Percentiles rank a stretch among this genome's conserved stretches.
phyloP scores from a whole-genome alignment of 106 monocot genomes.

The Allium fistulosum region DNA sequence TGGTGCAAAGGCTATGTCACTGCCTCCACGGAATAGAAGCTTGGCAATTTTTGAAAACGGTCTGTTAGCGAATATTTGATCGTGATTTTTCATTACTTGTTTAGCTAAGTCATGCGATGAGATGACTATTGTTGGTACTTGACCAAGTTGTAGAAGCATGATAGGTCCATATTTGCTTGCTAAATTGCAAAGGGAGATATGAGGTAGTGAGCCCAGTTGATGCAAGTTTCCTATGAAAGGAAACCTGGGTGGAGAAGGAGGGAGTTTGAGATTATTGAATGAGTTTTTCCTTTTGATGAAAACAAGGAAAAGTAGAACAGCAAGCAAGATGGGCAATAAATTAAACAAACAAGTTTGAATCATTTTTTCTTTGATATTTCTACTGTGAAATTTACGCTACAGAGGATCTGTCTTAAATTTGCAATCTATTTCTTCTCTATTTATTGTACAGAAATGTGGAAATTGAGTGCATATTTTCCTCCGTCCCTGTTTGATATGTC shows the following conservation, averaged over 20 bases:
- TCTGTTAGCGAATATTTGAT: conserved; percentile 11
- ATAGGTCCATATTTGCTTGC: conserved; percentile 21
- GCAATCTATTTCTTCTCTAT: too few relatives aligned
- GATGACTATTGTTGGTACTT: conserved; percentile 15
- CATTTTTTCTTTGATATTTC: too few relatives aligned
- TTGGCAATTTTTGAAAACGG: background rate
- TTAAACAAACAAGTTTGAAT: too few relatives aligned
- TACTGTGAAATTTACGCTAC: too few relatives aligned
- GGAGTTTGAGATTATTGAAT: background rate
- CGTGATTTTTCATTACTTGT: conserved; percentile 18
- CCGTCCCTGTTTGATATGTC: too few relatives aligned
- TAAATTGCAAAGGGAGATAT: background rate
- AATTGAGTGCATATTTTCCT: too few relatives aligned
- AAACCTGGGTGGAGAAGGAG: background rate
- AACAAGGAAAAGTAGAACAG: too few relatives aligned
- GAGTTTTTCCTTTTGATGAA: too few relatives aligned
- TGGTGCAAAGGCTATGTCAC: conserved; percentile 13
- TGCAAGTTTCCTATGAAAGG: background rate
- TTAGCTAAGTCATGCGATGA: conserved; percentile 15
- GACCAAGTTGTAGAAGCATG: conserved; percentile 28
- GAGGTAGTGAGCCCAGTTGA: background rate
- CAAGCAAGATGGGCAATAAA: too few relatives aligned
- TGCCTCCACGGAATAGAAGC: background rate
- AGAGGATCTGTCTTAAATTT: too few relatives aligned
- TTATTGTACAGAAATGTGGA: too few relatives aligned